A percentile compares a stretch with the other conserved stretches of the same genome.
These are phyloP conservation scores for Candida multigemmis DNA, from an alignment of 805 yeast species.

Conservation along the genomic window DNA sequence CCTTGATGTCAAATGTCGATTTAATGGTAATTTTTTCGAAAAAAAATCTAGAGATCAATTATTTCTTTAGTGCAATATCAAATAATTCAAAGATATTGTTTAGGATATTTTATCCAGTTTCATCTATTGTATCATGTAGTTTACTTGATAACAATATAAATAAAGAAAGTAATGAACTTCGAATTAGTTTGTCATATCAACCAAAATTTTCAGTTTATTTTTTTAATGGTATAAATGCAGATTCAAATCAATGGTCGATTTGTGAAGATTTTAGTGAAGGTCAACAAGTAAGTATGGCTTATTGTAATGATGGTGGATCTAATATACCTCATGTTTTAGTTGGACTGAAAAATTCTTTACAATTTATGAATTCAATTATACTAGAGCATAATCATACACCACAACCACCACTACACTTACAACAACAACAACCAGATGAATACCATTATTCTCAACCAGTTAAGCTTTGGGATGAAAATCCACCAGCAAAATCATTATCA, in stretches of 20 bases:
- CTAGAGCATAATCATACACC: constrained; percentile 23
- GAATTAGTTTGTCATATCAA: constrained; percentile 43
- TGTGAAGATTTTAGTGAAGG: constrained; percentile 83
- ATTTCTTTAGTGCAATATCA: constrained; percentile 68
- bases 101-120: constrained; percentile 62
- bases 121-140: constrained; percentile 51
- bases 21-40: constrained; percentile 61
- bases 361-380: constrained; percentile 46
- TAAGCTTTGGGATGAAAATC: constrained; percentile 4
- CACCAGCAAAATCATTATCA: constrained; percentile 2
- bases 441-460: constrained; percentile 1
- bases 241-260: constrained; percentile 64
- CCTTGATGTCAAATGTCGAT: constrained; percentile 61
- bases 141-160: constrained; percentile 38
- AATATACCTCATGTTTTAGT: constrained; percentile 61
- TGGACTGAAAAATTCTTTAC: constrained; percentile 44
- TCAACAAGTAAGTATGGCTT: constrained; percentile 68
- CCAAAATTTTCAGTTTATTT: constrained; percentile 79
- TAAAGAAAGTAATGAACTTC: constrained; percentile 36
- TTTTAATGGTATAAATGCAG: constrained; percentile 42
- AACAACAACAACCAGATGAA: constrained; percentile 5
- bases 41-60: constrained; percentile 64
- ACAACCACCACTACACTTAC: constrained; percentile 3
- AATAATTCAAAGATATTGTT: constrained; percentile 61
- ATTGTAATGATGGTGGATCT: constrained; percentile 42